Percentiles rank a stretch among this genome's conserved stretches.
These are phyloP conservation scores for Mycosphaerella arachidis DNA, from an alignment of 2,329 filamentous ascomycete genomes.

Conservation along the genomic window DNA sequence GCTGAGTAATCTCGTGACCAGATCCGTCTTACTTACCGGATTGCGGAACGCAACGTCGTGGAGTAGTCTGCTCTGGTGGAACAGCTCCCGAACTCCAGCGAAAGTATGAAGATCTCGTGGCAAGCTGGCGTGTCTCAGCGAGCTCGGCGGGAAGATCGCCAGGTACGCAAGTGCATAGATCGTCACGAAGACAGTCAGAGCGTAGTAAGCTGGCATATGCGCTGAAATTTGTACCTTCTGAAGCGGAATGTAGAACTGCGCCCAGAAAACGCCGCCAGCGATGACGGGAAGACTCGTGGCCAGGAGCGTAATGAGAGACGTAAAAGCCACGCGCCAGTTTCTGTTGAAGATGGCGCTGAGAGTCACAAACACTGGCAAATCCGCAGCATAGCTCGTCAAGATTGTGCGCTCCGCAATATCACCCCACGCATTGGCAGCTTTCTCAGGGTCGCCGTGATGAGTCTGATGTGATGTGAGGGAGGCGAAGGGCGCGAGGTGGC, in stretches of 20 bases:
- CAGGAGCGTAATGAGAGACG: conserved; percentile 57
- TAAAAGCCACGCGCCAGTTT: conserved; percentile 61
- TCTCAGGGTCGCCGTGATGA: conserved; percentile 18
- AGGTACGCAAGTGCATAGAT: conserved; percentile 65
- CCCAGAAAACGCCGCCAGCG: conserved; percentile 68
- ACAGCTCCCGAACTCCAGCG: conserved; percentile 72
- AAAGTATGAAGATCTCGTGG: conserved; percentile 57
- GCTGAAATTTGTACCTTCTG: conserved; percentile 62
- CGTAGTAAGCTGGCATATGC: conserved; percentile 66
- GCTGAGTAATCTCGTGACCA: conserved; percentile 64
- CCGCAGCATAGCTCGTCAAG: conserved; percentile 66
- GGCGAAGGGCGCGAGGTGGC: conserved; percentile 65
- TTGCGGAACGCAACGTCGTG: conserved; percentile 69
- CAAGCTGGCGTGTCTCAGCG: conserved; percentile 51
- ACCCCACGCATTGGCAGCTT: conserved; percentile 1
- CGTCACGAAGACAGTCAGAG: conserved; percentile 67
- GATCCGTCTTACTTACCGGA: conserved; percentile 61
- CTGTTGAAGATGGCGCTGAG: conserved; percentile 55
- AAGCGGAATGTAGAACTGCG: conserved; percentile 53
- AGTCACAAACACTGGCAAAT: conserved; percentile 58
- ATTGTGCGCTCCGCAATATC: conserved; percentile 55
- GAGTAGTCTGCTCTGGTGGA: conserved; percentile 67
- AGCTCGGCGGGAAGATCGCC: conserved; percentile 61
- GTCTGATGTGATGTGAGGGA: conserved; percentile 47
- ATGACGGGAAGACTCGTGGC: conserved; percentile 63